A percentile compares a stretch with the other conserved stretches of the same genome.
Evolutionary conservation across 2,329 filamentous ascomycete genomes (phyloP).

Genomic region (Golovinomyces cichoracearum): DNA sequence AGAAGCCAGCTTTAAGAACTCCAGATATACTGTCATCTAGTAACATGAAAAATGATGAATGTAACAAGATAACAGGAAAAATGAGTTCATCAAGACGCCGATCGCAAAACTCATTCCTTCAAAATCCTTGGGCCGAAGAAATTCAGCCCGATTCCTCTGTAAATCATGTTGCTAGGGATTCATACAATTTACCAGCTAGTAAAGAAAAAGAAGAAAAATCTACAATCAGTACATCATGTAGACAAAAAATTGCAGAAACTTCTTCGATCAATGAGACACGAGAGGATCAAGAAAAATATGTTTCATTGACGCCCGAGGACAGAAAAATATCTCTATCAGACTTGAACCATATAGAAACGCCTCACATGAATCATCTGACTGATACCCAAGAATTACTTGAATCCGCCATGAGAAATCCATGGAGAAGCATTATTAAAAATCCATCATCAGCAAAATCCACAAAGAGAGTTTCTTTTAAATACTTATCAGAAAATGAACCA

Average conservation of each 20-base stretch:
- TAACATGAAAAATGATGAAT: not conserved
- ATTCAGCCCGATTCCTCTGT: too few species aligned
- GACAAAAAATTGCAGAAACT: too few species aligned
- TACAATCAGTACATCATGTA: too few species aligned
- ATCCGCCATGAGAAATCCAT: constrained; percentile 2
- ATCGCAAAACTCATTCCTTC: not conserved
- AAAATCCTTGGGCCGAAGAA: constrained; percentile 2
- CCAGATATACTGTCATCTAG: not conserved
- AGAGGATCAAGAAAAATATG: not conserved
- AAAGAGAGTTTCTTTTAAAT: constrained; percentile 1
- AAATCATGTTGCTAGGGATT: too few species aligned
- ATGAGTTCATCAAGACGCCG: not conserved
- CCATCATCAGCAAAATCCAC: not conserved
- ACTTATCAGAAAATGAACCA: too few species aligned
- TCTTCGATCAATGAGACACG: too few species aligned
- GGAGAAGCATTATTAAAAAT: not conserved
- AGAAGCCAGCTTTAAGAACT: not conserved
- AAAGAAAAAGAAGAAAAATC: too few species aligned
- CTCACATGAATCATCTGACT: not conserved
- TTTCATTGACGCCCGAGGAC: not conserved
- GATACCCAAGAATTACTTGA: not conserved
- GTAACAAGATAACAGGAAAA: not conserved
- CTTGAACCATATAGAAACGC: not conserved
- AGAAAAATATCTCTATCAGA: not conserved
- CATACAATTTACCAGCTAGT: too few species aligned